Base-by-base conservation (phyloP, 208 protist species). In the Porcisia deanei region DNA sequence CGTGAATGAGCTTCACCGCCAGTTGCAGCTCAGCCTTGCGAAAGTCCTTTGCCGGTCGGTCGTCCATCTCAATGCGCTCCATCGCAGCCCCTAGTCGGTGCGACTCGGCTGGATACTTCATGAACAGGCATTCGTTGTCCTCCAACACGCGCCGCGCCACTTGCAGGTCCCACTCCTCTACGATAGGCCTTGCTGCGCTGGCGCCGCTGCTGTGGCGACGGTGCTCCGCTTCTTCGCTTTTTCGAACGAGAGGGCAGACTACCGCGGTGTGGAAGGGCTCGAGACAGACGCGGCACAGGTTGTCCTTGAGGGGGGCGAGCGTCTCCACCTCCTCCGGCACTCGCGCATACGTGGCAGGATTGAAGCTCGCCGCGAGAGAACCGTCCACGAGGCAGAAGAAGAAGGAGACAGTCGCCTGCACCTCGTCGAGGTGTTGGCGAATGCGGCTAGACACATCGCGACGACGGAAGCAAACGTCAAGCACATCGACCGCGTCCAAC, bases 301-400 rank as follows among this genome's bases (percentile, higher is more conserved):
- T 83, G 79, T 95, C 93, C 77, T 94, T 94, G 57, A 90, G 65
- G 4, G 67, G 47, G 49, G 88, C 89, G 20, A 94, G 71, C 60
- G 77, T 80, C 70, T 88, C 53, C 60, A 96, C 92, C 59, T 94
- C 88, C 75, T 92, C 88, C 53, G 90, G 92, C 37, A 88, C 85
- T 54, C 90, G 88, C 39, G 92, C 92, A 80, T 96, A 96, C 22
- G 75, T 73, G n/a, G 77, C 81, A 34, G 92, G 88, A 65, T 84
- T 90, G 73, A 86, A 96, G 59, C 77, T 73, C 39, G 82, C 76
- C 10, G 83, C 81, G 22, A 92, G 80, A 6, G 92, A 95, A 54
- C 92, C 92, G 76, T 96, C 92, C 75, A 96, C 84, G 37, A 96
- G 79, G 70, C 90, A 95, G 66, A 94, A 95, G 81, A 94, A 93